A percentile compares a stretch with the other conserved stretches of the same genome.
phyloP scores from a whole-genome alignment of 2,329 filamentous ascomycete species.

The Apiospora rasikravindrae region DNA sequence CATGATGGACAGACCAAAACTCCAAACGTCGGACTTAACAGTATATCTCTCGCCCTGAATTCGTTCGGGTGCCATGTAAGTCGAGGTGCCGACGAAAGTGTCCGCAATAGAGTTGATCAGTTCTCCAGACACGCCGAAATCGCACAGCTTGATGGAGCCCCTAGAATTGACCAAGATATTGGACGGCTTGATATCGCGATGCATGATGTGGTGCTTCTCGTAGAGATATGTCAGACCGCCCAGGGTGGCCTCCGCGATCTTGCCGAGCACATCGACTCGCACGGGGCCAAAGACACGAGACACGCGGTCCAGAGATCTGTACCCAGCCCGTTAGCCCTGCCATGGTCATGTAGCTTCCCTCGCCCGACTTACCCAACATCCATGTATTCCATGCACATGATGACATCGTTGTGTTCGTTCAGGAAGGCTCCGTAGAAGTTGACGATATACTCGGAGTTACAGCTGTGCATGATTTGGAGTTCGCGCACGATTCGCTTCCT shows the following conservation, averaged over 20 bases:
- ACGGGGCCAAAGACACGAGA: constrained; percentile 95
- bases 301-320: constrained; percentile 87
- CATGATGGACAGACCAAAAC: constrained; percentile 94
- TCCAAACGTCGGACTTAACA: constrained; percentile 99
- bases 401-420: constrained; percentile 95
- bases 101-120: constrained; percentile 97
- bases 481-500: constrained; percentile 96
- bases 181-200: constrained; percentile 97
- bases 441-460: constrained; percentile 95
- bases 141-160: constrained; percentile 94
- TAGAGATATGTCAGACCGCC: constrained; percentile 95
- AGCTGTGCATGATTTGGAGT: constrained; percentile 97
- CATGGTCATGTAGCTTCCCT: constrained; percentile 10
- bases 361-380: constrained; percentile 83
- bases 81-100: constrained; percentile 97
- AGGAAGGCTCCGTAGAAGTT: constrained; percentile 98
- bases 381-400: constrained; percentile 99
- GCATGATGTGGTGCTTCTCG: constrained; percentile 96
- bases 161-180: constrained; percentile 96
- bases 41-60: constrained; percentile 98
- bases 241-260: constrained; percentile 95
- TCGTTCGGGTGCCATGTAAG: constrained; percentile 98
- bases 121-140: constrained; percentile 98
- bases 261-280: constrained; percentile 93
- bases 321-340: constrained; percentile 32